Evolutionary conservation across 2,329 filamentous ascomycete species (phyloP), one percentile per base, ranked within the genome.

Genomic region (Diaporthe capsici): DNA sequence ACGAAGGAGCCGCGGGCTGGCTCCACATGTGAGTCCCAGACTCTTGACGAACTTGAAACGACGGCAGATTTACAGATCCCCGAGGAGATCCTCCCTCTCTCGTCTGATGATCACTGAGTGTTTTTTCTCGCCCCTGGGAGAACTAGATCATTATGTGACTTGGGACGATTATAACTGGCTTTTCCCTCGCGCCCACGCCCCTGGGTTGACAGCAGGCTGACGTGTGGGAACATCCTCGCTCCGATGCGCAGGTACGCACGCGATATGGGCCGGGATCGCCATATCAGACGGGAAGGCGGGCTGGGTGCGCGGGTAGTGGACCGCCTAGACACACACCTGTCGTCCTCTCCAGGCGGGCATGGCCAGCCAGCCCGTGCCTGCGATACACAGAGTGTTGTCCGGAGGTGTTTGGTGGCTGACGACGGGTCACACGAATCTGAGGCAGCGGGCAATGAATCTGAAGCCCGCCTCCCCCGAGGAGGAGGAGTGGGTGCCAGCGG

Each of bases 31-130:
- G 22, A 68, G 47, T 20, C 15, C 65, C 44, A 37, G 28, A 37
- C 17, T 47, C 44, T 22, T 28, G 49, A 39, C 15, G 34, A 28
- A 55, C 65, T 70, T 70, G 65, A 70, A 70, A 70, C 65, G 34
- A 13, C 65, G 49, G 65, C 65, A 70, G 65, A 70, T 70, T 28
- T 55, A 53, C 65, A 70, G 65, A 53, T 39, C 49, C 65, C 34
- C 34, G 34, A 17, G 65, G 49, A 70, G 65, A 70, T 70, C 65
- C 31, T 42, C 37, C 7, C 22, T 53, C 34, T 42, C 3, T 55
- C 65, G 34, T 70, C 65, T 70, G 65, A 70, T 70, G 22, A 1
- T 9, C 31, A 55, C 25, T 55, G 51, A 12, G 25, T 31, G 15
- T 9, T 4, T 31, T 55, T 28, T 55, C 25, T 55, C 12, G 9